A percentile compares a stretch with the other conserved stretches of the same genome.
phyloP scores from a whole-genome alignment of 2,329 filamentous ascomycete species.

The Fulvia fulva region DNA sequence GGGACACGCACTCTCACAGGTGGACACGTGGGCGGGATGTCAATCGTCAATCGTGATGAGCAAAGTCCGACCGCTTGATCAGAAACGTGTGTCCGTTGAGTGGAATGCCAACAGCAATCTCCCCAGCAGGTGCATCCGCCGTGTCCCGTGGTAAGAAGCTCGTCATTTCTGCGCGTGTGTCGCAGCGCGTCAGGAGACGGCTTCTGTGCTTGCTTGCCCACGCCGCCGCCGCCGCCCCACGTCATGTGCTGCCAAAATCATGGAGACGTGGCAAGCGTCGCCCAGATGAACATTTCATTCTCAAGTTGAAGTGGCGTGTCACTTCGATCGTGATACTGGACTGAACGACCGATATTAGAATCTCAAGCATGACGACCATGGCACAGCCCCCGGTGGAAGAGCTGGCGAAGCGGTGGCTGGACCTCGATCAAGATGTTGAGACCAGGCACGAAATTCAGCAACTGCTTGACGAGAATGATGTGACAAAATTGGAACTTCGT shows the following conservation, averaged over 20 bases:
- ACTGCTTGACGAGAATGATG: slow-evolving; percentile 44
- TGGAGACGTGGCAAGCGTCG: slow-evolving; percentile 6
- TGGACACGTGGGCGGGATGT: neutral
- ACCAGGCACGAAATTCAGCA: slow-evolving; percentile 54
- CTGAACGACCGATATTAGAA: neutral
- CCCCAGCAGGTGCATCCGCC: neutral
- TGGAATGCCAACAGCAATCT: neutral
- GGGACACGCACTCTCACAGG: neutral
- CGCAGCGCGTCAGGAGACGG: neutral
- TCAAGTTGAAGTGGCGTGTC: neutral
- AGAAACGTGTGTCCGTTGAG: neutral
- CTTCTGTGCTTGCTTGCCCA: neutral
- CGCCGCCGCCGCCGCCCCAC: neutral
- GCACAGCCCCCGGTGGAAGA: slow-evolving; percentile 11
- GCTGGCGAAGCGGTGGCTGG: slow-evolving; percentile 55
- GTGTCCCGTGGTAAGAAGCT: neutral
- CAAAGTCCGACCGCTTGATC: neutral
- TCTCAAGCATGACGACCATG: neutral
- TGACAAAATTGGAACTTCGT: slow-evolving; percentile 49
- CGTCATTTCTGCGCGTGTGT: neutral
- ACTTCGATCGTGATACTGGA: neutral
- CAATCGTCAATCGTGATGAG: no score
- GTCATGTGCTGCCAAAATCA: slow-evolving; percentile 12
- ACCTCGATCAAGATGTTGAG: slow-evolving; percentile 52
- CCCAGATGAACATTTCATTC: neutral